These are phyloP conservation scores for Lentinus tigrinus DNA, from an alignment of 768 basidiomycete species.

Conservation along the genomic window DNA sequence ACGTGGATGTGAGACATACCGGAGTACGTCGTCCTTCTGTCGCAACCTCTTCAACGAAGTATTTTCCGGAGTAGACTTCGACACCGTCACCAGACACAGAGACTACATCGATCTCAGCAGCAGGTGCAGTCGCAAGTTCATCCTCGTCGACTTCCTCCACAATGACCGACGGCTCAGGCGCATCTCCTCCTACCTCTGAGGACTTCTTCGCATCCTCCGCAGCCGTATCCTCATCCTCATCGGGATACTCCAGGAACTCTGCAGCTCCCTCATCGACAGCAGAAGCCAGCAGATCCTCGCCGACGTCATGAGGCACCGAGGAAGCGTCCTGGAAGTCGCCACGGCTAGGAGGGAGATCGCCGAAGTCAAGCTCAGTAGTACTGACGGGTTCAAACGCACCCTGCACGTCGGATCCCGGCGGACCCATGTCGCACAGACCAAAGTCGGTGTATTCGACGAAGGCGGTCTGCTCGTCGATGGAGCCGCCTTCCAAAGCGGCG, in stretches of 20 bases:
- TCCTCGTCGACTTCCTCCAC: slow-evolving; percentile 3
- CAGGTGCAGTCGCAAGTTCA: not conserved
- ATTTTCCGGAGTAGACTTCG: slow-evolving; percentile 3
- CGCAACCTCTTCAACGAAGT: slow-evolving; percentile 34
- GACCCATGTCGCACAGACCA: slow-evolving; percentile 6
- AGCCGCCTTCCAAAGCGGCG: not conserved
- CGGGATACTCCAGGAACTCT: not conserved
- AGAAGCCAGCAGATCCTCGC: not conserved
- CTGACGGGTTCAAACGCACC: slow-evolving; percentile 16
- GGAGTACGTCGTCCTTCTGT: slow-evolving; percentile 31
- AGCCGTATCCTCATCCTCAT: no score
- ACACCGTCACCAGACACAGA: not conserved
- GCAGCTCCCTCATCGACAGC: not conserved
- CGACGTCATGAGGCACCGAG: not conserved
- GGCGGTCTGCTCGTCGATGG: not conserved
- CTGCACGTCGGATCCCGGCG: not conserved
- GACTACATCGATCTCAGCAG: not conserved
- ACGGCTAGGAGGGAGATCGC: slow-evolving; percentile 15
- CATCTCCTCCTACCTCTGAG: not conserved
- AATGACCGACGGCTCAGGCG: not conserved
- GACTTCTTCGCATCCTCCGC: not conserved
- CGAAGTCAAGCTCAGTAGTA: slow-evolving; percentile 13
- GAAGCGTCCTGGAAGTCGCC: not conserved
- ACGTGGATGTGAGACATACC: slow-evolving; percentile 24
- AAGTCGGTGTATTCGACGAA: slow-evolving; percentile 2